Conservation (phyloP, 352 stramenopile species). For the Peronosclerospora sorghi region DNA sequence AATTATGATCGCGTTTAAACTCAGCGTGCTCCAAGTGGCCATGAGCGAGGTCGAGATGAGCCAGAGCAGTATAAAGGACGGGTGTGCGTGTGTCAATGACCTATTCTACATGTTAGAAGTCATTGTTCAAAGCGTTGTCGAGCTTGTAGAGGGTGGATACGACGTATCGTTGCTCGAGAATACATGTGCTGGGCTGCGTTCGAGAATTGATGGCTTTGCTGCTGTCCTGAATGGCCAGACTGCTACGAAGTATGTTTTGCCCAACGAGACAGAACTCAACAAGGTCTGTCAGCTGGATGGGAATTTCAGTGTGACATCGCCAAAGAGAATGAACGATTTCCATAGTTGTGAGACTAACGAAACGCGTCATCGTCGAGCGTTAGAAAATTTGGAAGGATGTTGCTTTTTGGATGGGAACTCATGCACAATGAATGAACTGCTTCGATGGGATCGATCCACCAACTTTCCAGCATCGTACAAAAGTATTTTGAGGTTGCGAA, state of each 20-base stretch:
- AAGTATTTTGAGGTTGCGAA: conserved; percentile 12
- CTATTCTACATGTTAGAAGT: conserved; percentile 19
- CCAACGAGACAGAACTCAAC: not conserved
- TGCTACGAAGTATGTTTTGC: conserved; percentile 2
- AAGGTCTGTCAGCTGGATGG: conserved; percentile 5
- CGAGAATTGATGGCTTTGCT: conserved; percentile 12
- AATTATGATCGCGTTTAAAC: conserved; percentile 20
- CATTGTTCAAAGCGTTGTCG: conserved; percentile 3
- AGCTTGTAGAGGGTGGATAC: conserved; percentile 13
- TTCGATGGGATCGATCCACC: conserved; percentile 8
- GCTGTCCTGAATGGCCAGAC: conserved; percentile 8
- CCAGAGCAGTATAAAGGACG: conserved; percentile 2
- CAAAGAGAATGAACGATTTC: not conserved
- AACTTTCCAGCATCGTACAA: conserved; percentile 3
- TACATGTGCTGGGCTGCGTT: conserved; percentile 2
- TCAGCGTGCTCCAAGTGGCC: conserved; percentile 9
- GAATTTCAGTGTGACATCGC: conserved; percentile 2
- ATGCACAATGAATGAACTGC: conserved; percentile 6
- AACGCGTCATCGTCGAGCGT: conserved; percentile 9
- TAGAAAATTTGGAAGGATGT: conserved; percentile 11
- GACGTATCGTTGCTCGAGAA: conserved; percentile 6
- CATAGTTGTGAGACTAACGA: conserved; percentile 8
- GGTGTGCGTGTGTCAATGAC: conserved; percentile 8
- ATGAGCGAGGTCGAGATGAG: conserved; percentile 3
- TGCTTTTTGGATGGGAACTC: conserved; percentile 8